Base-by-base conservation (phyloP, 495 filamentous ascomycete genomes). In the Penicillium lividum region DNA sequence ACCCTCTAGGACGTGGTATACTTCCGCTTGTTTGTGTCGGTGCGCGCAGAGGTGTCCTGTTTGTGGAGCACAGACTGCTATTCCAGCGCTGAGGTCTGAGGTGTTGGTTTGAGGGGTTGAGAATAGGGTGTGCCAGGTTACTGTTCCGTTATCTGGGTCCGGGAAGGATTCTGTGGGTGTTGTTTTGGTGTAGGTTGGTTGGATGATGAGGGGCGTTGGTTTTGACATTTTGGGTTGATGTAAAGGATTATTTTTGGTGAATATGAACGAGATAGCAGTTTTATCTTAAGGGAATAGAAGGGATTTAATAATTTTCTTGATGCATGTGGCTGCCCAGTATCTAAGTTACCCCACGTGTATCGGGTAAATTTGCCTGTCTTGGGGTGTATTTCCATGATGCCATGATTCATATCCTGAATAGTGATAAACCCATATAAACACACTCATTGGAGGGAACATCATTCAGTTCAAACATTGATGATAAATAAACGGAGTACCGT, bases 51-150 rank as follows among this genome's bases (percentile, higher is more conserved):
- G 64, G 44, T 67, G 58, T 3, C 73, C 72, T 10, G 58, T 66
- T 3, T 15, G 1, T 0, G 68, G 56, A 0, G 67, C 68, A 34
- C 64, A 74, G 29, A 62, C 40, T 2, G 69, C 75, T 6, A 77
- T 70, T 1, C 73, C 73, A 1, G 69, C 73, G 29, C 46, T 61
- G 3, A 77, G 52, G 50, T 70, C 65, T 42, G 53, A 64, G 0
- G 66, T 64, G 8, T 62, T 49, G 1, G 71, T 76, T 36, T 59
- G 29, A 2, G 69, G 66, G 0, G 46, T 40, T 7, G 73, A 71
- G 44, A 77, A 60, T 4, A 77, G 66, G 13, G 73, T 74, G 46
- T 69, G 73, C 74, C 73, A 77, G 9, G 66, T 67, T 8, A 72
- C 27, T 16, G 62, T 22, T 56, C 70, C 66, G 25, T 60, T 34